Evolutionary conservation across 2,329 filamentous ascomycete species (phyloP).

Genomic region (Verticillium nonalfalfae): DNA sequence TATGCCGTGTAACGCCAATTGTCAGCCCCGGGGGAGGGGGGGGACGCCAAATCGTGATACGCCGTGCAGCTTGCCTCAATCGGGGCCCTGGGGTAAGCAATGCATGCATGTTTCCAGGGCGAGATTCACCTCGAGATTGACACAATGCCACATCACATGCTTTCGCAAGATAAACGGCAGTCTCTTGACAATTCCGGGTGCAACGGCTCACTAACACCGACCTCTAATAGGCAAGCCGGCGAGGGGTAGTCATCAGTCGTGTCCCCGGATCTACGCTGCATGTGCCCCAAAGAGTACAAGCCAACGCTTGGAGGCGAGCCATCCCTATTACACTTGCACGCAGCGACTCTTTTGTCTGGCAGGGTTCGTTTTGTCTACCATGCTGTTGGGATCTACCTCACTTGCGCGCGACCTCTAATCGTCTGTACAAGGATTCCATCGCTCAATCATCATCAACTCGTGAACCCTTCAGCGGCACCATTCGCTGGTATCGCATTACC

Average conservation of each 20-base stretch:
- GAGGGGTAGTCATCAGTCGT: not conserved
- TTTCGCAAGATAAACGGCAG: not conserved
- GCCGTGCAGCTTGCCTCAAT: not conserved
- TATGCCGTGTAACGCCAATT: not conserved
- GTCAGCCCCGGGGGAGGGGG: not conserved
- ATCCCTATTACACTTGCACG: not conserved
- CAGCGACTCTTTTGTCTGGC: not conserved
- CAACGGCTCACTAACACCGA: not conserved
- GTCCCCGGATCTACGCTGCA: not conserved
- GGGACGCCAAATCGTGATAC: not conserved
- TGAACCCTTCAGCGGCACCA: not conserved
- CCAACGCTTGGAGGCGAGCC: not conserved
- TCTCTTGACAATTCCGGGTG: not conserved
- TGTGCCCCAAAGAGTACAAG: not conserved
- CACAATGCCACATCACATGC: not conserved
- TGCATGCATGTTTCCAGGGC: not conserved
- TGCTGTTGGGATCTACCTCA: not conserved
- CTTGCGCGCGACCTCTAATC: not conserved
- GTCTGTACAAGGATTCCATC: not conserved
- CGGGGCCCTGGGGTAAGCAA: not conserved
- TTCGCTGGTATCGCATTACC: conserved; percentile 3
- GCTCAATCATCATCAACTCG: conserved; percentile 1
- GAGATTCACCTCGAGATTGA: not conserved
- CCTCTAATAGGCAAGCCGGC: not conserved
- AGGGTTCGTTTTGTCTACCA: not conserved